A percentile compares a stretch with the other conserved stretches of the same genome.
phyloP scores from a whole-genome alignment of 176 grass and related monocot species.

The Metroxylon sagu region DNA sequence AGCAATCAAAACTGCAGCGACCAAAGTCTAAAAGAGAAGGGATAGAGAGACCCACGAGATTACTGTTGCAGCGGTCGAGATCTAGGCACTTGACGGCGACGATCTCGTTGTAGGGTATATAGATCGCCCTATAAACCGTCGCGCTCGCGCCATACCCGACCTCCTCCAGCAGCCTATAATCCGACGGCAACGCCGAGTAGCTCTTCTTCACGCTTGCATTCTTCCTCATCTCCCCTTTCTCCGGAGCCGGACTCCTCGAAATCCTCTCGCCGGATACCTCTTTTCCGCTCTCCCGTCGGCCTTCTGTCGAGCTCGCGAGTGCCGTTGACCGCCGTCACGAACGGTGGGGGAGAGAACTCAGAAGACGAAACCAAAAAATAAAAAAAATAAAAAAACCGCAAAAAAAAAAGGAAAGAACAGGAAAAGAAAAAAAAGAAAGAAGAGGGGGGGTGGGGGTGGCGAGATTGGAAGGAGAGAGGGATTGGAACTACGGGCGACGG shows the following conservation, averaged over 20 bases:
- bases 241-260: not conserved
- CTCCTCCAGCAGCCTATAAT: slow-evolving; percentile 74
- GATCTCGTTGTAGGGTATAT: slow-evolving; percentile 50
- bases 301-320: no score
- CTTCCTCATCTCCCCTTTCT: slow-evolving; percentile 15
- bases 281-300: slow-evolving; percentile 14
- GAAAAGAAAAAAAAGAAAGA: not conserved
- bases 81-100: slow-evolving; percentile 97
- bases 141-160: slow-evolving; percentile 93
- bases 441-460: not conserved
- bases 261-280: slow-evolving; percentile 9
- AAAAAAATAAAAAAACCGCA: not conserved
- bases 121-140: slow-evolving; percentile 74
- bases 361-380: not conserved
- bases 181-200: slow-evolving; percentile 45
- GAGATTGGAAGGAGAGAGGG: not conserved
- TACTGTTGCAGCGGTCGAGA: slow-evolving; percentile 99
- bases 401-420: not conserved
- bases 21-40: no score
- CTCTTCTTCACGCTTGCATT: slow-evolving; percentile 27
- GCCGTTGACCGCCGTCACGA: slow-evolving; percentile 30
- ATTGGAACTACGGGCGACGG: no score
- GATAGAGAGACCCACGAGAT: slow-evolving; percentile 38
- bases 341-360: not conserved
- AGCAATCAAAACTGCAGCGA: no score